A percentile compares a stretch with the other conserved stretches of the same genome.
Evolutionary conservation across 805 yeast genomes (phyloP).

Genomic region (Phaffomyces opuntiae): DNA sequence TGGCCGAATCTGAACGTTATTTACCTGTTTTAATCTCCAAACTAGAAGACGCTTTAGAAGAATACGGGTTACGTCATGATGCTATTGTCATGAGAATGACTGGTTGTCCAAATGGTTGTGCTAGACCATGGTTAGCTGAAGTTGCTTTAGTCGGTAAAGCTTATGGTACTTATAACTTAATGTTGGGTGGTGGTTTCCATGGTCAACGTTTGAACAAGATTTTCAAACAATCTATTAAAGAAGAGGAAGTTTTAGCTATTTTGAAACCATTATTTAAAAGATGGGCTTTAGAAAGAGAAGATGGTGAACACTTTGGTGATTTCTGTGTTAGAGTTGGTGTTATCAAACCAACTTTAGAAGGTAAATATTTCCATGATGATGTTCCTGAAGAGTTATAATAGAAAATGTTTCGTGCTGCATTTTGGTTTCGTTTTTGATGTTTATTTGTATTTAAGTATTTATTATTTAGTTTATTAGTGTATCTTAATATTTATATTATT

Average conservation of each 20-base stretch:
- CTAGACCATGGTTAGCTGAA: conserved; percentile 97
- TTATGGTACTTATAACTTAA: conserved; percentile 81
- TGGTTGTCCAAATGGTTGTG: conserved; percentile 98
- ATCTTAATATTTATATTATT: background rate
- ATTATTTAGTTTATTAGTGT: background rate
- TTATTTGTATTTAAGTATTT: background rate
- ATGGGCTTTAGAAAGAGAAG: conserved; percentile 88
- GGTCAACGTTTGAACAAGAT: conserved; percentile 91
- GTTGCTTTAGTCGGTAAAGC: conserved; percentile 95
- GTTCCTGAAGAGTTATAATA: conserved; percentile 47
- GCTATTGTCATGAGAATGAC: conserved; percentile 97
- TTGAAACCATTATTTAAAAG: conserved; percentile 84
- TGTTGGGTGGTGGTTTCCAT: conserved; percentile 94
- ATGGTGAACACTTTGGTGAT: conserved; percentile 94
- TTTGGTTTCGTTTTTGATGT: background rate
- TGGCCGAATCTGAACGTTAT: conserved; percentile 94
- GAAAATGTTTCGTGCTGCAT: background rate
- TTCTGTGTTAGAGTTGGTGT: conserved; percentile 82
- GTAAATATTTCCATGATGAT: conserved; percentile 92
- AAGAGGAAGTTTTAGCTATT: conserved; percentile 73
- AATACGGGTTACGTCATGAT: conserved; percentile 89
- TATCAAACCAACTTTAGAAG: conserved; percentile 82
- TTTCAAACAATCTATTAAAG: conserved; percentile 80
- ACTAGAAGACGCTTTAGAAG: conserved; percentile 82
- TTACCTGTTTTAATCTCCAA: conserved; percentile 77